phyloP scores from a whole-genome alignment of 331 rosid genomes.

The Malus hybrid region DNA sequence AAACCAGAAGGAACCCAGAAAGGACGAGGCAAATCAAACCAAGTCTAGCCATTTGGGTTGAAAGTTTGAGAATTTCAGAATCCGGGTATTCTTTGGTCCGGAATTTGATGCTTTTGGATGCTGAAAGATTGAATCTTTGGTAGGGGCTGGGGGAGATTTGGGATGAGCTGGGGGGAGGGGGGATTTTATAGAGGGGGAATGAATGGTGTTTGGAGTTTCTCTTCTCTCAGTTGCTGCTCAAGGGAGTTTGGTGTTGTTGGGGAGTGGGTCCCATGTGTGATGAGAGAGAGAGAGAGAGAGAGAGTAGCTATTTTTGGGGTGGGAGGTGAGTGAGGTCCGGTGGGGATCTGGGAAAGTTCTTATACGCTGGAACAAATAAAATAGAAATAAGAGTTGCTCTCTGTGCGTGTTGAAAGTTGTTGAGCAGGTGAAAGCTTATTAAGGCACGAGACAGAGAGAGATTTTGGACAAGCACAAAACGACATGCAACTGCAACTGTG shows the following conservation, averaged over 20 bases:
- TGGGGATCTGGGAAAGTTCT: too few relatives aligned
- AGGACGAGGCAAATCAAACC: conserved; percentile 29
- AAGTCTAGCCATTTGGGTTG: conserved; percentile 31
- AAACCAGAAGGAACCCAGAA: conserved; percentile 31
- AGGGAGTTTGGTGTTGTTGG: background rate
- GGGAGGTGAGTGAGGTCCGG: too few relatives aligned
- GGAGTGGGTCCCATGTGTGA: conserved; percentile 29
- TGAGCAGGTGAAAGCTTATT: too few relatives aligned
- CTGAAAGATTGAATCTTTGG: background rate
- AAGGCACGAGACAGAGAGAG: too few relatives aligned
- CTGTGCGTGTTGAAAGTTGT: too few relatives aligned
- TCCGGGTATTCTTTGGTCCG: background rate
- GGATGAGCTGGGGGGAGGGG: background rate
- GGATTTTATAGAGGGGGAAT: conserved; percentile 17
- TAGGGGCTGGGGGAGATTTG: background rate
- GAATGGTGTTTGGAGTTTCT: conserved; percentile 19
- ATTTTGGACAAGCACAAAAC: too few relatives aligned
- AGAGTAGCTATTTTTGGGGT: too few relatives aligned
- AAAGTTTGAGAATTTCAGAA: background rate
- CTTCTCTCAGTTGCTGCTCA: background rate
- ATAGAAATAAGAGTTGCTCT: too few relatives aligned
- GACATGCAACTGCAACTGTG: too few relatives aligned
- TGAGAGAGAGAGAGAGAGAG: background rate
- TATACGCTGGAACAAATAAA: too few relatives aligned
- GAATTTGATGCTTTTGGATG: background rate